Conservation (phyloP, 208 protist species). For the Crithidia acanthocephali region DNA sequence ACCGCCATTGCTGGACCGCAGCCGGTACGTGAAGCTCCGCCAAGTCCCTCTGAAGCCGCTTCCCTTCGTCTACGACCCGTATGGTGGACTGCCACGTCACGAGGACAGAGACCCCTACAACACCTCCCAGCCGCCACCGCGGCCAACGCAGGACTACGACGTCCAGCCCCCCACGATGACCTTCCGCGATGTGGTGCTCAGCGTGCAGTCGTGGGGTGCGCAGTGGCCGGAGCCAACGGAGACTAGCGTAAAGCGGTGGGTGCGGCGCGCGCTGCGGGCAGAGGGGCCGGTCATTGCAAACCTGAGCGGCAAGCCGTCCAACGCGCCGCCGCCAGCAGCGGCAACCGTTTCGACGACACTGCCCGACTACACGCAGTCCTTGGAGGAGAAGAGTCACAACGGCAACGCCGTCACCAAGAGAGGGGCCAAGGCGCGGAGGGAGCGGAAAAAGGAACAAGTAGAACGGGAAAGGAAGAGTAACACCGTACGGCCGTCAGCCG, state of each 20-base stretch:
- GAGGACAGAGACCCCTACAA: slow-evolving; percentile 41
- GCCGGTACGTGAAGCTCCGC: slow-evolving; percentile 7
- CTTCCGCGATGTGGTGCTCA: slow-evolving; percentile 44
- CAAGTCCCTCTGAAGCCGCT: slow-evolving; percentile 1
- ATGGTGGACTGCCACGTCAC: slow-evolving; percentile 46
- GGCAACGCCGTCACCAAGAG: too few species aligned
- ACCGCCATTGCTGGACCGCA: slow-evolving; percentile 4
- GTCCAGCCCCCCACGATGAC: slow-evolving; percentile 20
- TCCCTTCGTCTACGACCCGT: slow-evolving; percentile 43
- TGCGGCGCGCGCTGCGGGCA: slow-evolving; percentile 21
- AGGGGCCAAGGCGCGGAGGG: too few species aligned
- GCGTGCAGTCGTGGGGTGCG: slow-evolving; percentile 38
- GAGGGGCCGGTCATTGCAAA: background rate
- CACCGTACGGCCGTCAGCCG: background rate
- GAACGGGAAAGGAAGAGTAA: too few species aligned
- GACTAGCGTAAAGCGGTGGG: slow-evolving; percentile 49
- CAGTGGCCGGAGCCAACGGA: slow-evolving; percentile 28
- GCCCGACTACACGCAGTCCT: too few species aligned
- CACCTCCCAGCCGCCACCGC: slow-evolving; percentile 16
- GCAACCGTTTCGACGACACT: too few species aligned
- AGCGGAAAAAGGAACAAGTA: background rate
- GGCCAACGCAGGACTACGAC: slow-evolving; percentile 19
- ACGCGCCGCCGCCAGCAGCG: too few species aligned
- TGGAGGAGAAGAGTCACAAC: too few species aligned
- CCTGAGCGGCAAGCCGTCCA: background rate